Evolutionary conservation across 345 rosid species (phyloP), one percentile per base, ranked within the genome.

Genomic region (Eucalyptus viminalis): DNA sequence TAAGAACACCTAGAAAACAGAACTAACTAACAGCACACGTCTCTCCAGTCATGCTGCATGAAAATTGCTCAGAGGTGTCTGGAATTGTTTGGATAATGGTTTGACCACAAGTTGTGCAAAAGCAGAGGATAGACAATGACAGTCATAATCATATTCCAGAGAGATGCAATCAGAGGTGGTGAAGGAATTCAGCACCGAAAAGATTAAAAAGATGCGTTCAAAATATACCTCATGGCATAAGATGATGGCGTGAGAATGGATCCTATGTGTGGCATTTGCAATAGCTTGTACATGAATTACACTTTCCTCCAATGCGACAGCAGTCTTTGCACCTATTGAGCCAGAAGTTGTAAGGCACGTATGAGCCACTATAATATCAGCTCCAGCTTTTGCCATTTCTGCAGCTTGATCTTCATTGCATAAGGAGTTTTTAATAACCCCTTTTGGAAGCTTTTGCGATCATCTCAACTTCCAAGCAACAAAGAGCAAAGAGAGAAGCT

Each of bases 331-430:
- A 88, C 99, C 99, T 76, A 95, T 96, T 45, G 97, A 92, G 53
- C 99, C 99, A 27, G 98, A 94, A 25, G 96, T 96, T 9, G 99
- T 97, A 37, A 97, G 95, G 53, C 99, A 99, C 99, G 97, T 96
- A 89, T 97, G 99, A 60, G 98, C 99, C 88, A 97, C 99, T 93
- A 97, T 95, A 72, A 97, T 94, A 93, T 97, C 95, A 88, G 99
- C 99, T 89, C 98, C 99, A 62, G 97, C 99, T 92, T 93, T 95
- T n/a, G 97, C 98, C 99, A 97, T 97, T 91, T 96, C 93, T 86
- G 86, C 94, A 80, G 97, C 96, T 93, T 97, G 98, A 86, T 92
- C 90, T 56, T 93, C 87, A 88, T 95, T 93, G 91, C 96, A 90
- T 97, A 97, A 58, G 99, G 99, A 54, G 99, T 97, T 40, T 98